phyloP scores from a whole-genome alignment of 2,329 filamentous ascomycete species.

The Thielaviopsis euricoi region DNA sequence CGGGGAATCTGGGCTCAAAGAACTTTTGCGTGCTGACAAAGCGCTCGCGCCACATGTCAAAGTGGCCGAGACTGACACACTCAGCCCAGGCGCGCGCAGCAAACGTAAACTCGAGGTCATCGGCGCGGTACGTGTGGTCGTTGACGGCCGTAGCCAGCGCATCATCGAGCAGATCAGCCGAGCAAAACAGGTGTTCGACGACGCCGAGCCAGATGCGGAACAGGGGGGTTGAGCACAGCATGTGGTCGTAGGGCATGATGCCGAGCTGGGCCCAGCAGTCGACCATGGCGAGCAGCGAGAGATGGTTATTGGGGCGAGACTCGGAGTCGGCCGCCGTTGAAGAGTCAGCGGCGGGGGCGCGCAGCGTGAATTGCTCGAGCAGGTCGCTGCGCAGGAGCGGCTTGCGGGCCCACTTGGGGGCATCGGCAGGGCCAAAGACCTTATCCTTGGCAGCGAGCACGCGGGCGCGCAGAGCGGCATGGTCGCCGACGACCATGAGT shows the following conservation, averaged over 20 bases:
- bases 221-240: conserved; percentile 96
- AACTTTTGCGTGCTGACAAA: conserved; percentile 83
- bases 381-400: conserved; percentile 67
- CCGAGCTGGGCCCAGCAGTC: conserved; percentile 93
- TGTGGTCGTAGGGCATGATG: conserved; percentile 96
- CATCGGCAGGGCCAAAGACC: conserved; percentile 60
- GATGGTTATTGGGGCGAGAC: conserved; percentile 76
- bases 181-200: conserved; percentile 90
- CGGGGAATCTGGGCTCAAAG: conserved; percentile 78
- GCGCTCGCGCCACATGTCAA: conserved; percentile 80
- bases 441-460: conserved; percentile 49
- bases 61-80: conserved; percentile 78
- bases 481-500: conserved; percentile 79
- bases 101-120: conserved; percentile 96
- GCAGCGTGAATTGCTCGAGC: conserved; percentile 76
- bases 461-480: conserved; percentile 53
- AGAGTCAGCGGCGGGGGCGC: conserved; percentile 38
- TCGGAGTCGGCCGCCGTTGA: conserved; percentile 27
- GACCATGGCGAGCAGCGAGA: conserved; percentile 87
- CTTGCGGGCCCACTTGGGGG: conserved; percentile 40
- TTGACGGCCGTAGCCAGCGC: conserved; percentile 72
- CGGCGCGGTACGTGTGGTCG: conserved; percentile 81
- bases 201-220: conserved; percentile 95
- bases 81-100: conserved; percentile 92
- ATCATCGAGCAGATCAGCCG: conserved; percentile 63